Percentiles rank a stretch among this genome's conserved stretches.
Conservation (phyloP, 2,329 filamentous ascomycete genomes). For the Cephalotrichum gorgonifer region DNA sequence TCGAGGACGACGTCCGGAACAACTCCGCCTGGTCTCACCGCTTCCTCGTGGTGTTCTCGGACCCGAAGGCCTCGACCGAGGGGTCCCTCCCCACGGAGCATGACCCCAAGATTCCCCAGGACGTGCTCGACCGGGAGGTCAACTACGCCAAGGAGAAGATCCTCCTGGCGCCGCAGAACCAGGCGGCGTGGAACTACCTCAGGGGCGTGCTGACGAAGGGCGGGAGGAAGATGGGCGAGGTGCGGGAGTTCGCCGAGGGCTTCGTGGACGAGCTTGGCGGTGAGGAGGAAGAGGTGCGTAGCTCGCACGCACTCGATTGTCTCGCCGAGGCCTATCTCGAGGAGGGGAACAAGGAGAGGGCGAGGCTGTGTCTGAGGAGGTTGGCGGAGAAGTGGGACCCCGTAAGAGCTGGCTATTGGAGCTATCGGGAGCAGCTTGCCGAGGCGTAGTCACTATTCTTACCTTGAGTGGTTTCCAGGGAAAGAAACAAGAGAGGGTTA, state of each 20-base stretch:
- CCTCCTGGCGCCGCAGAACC: conserved; percentile 77
- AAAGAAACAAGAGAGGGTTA: not conserved
- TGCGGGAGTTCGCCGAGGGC: conserved; percentile 36
- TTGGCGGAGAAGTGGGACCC: conserved; percentile 83
- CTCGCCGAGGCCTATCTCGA: conserved; percentile 58
- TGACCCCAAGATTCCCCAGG: conserved; percentile 47
- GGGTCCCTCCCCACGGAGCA: conserved; percentile 36
- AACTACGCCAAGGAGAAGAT: conserved; percentile 66
- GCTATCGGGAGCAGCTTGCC: conserved; percentile 33
- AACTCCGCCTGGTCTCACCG: conserved; percentile 98
- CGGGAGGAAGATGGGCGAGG: conserved; percentile 34
- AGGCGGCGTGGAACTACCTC: conserved; percentile 89
- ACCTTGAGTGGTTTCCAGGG: not conserved
- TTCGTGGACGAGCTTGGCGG: conserved; percentile 39
- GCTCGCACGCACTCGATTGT: conserved; percentile 60
- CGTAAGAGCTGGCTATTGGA: conserved; percentile 87
- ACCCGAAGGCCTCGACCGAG: conserved; percentile 38
- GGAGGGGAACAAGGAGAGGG: conserved; percentile 47
- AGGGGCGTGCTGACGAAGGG: conserved; percentile 63
- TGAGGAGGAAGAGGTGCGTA: conserved; percentile 41
- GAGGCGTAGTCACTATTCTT: too few species aligned
- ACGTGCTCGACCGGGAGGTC: conserved; percentile 64
- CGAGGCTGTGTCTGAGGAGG: conserved; percentile 59
- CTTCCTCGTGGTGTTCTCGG: conserved; percentile 80
- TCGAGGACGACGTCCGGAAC: conserved; percentile 78